These are phyloP conservation scores for Xylariaceae sp. DNA, from an alignment of 2,329 filamentous ascomycete species.

Conservation along the genomic window DNA sequence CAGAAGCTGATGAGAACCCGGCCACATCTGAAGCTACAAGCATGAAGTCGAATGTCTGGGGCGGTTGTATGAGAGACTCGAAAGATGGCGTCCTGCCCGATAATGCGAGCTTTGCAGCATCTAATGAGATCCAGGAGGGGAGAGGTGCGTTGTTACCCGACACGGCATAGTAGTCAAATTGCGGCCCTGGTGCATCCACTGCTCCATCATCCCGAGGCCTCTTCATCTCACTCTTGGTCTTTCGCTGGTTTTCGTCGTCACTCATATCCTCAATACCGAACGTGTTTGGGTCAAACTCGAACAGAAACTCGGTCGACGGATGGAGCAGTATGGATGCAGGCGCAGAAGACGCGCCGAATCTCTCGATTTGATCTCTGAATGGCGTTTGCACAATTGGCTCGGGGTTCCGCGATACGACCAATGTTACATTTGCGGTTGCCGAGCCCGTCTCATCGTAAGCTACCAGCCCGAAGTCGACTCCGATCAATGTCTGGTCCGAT, in stretches of 20 bases:
- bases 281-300: conserved; percentile 51
- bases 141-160: conserved; percentile 74
- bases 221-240: background rate
- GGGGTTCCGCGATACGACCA: conserved; percentile 60
- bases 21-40: conserved; percentile 73
- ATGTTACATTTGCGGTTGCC: conserved; percentile 58
- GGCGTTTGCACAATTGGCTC: conserved; percentile 52
- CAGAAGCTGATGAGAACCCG: conserved; percentile 65
- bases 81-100: conserved; percentile 64
- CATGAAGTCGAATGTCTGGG: conserved; percentile 66
- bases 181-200: conserved; percentile 21
- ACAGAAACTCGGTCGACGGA: conserved; percentile 48
- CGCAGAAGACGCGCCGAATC: conserved; percentile 54
- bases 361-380: conserved; percentile 52
- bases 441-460: conserved; percentile 64
- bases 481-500: conserved; percentile 46
- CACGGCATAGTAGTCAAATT: conserved; percentile 69
- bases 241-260: background rate
- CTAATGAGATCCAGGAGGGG: conserved; percentile 79
- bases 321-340: conserved; percentile 55
- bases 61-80: conserved; percentile 57
- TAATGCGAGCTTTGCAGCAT: conserved; percentile 59
- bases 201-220: background rate
- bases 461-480: conserved; percentile 58
- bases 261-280: conserved; percentile 50